Percentiles rank a stretch among this genome's conserved stretches.
phyloP scores from a whole-genome alignment of 352 stramenopile species.

The Plasmopara muralis region DNA sequence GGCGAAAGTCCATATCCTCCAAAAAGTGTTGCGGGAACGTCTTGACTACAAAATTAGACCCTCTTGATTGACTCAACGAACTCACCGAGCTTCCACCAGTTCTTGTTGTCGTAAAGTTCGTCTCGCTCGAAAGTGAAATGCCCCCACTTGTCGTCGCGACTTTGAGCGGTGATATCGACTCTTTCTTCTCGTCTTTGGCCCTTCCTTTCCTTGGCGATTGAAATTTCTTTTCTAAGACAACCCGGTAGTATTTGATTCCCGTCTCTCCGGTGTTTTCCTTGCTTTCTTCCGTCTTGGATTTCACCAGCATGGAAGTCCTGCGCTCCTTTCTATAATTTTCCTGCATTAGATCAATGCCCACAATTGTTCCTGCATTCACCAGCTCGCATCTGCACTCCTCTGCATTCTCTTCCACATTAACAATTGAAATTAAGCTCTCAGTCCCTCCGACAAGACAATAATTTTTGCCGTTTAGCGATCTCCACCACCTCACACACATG shows the following conservation, averaged over 20 bases:
- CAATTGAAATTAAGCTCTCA: slow-evolving; percentile 74
- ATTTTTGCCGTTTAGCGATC: slow-evolving; percentile 73
- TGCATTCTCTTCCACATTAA: slow-evolving; percentile 80
- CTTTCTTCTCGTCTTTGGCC: slow-evolving; percentile 9
- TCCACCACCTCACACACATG: slow-evolving; percentile 74
- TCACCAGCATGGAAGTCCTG: slow-evolving; percentile 80
- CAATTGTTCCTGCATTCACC: slow-evolving; percentile 49
- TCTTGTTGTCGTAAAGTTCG: slow-evolving; percentile 28
- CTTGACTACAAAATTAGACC: slow-evolving; percentile 54
- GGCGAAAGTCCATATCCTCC: slow-evolving; percentile 79
- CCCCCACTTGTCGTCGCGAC: slow-evolving; percentile 18
- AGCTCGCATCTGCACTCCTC: slow-evolving; percentile 82
- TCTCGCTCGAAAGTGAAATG: slow-evolving; percentile 24
- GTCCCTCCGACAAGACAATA: slow-evolving; percentile 78
- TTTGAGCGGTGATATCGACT: slow-evolving; percentile 13
- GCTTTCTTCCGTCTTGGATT: slow-evolving; percentile 30
- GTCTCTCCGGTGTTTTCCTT: slow-evolving; percentile 19
- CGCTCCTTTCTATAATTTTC: slow-evolving; percentile 73
- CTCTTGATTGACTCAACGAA: slow-evolving; percentile 16
- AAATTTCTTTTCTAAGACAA: slow-evolving; percentile 78
- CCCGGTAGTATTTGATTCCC: slow-evolving; percentile 60
- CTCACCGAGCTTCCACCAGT: slow-evolving; percentile 11
- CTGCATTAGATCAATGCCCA: slow-evolving; percentile 67
- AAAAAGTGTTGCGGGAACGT: slow-evolving; percentile 84
- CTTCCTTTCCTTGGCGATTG: slow-evolving; percentile 25